Conservation (phyloP, 192 early-diverging fungal species). For the Backusella westeae region DNA sequence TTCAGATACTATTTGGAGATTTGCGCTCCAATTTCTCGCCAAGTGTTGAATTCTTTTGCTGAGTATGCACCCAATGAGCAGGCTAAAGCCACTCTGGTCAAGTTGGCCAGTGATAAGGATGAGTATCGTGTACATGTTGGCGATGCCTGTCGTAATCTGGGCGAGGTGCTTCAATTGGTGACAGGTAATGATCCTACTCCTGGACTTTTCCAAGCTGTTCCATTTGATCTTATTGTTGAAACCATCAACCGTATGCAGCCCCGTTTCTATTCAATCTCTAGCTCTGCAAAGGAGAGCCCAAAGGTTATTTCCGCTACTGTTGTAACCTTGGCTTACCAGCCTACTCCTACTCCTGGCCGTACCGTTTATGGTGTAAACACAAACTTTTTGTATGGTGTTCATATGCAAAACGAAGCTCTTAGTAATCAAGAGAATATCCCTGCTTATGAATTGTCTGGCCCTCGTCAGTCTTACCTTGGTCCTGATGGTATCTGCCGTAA, state of each 20-base stretch:
- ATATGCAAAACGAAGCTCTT: constrained; percentile 31
- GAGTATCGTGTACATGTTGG: constrained; percentile 60
- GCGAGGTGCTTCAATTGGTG: constrained; percentile 65
- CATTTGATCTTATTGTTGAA: constrained; percentile 80
- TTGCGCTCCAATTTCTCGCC: constrained; percentile 65
- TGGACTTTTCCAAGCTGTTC: constrained; percentile 54
- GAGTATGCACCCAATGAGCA: constrained; percentile 58
- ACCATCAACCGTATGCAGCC: constrained; percentile 79
- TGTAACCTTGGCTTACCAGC: constrained; percentile 80
- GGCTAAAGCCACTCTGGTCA: constrained; percentile 47
- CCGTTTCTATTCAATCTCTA: constrained; percentile 97
- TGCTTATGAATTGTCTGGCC: constrained; percentile 34
- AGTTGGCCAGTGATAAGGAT: constrained; percentile 69
- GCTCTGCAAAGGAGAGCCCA: constrained; percentile 74
- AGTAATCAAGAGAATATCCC: constrained; percentile 23
- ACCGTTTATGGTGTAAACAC: constrained; percentile 83
- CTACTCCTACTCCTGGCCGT: constrained; percentile 42
- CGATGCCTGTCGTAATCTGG: constrained; percentile 69
- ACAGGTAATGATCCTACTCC: not conserved
- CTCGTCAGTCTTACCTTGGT: constrained; percentile 33
- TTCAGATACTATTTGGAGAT: constrained; percentile 94
- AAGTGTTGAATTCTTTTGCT: constrained; percentile 62
- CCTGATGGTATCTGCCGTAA: constrained; percentile 25
- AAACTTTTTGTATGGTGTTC: constrained; percentile 78
- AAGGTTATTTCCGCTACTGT: constrained; percentile 85